Conservation (phyloP, 169 alveolate species). For the Theileria parva region DNA sequence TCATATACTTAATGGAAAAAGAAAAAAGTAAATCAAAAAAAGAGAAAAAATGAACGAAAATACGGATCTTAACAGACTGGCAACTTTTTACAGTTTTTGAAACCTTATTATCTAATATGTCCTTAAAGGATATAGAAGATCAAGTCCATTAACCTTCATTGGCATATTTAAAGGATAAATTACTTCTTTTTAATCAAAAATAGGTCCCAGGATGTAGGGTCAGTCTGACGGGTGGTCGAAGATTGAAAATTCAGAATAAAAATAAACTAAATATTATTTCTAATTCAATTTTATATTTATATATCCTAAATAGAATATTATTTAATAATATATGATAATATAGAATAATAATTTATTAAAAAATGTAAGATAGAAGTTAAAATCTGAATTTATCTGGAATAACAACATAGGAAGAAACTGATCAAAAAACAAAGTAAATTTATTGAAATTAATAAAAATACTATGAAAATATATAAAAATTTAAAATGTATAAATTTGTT, state of each 20-base stretch:
- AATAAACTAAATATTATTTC: neutral
- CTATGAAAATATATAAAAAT: neutral
- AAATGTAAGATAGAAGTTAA: neutral
- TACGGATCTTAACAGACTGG: constrained; percentile 84
- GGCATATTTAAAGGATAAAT: constrained; percentile 82
- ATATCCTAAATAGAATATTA: neutral
- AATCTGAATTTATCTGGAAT: too few relatives aligned
- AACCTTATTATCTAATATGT: constrained; percentile 14
- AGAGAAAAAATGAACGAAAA: constrained; percentile 12
- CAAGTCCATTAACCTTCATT: constrained; percentile 90
- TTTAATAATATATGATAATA: too few relatives aligned
- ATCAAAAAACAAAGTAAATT: too few relatives aligned
- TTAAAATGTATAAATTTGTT: neutral
- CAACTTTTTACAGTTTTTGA: constrained; percentile 31
- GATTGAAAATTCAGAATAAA: neutral
- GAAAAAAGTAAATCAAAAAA: constrained; percentile 32
- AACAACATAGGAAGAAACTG: too few relatives aligned
- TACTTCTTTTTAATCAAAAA: constrained; percentile 75
- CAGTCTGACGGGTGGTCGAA: neutral
- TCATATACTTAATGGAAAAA: constrained; percentile 23
- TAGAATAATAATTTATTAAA: neutral
- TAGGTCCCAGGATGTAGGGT: constrained; percentile 71
- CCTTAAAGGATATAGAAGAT: constrained; percentile 76
- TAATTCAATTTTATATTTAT: neutral
- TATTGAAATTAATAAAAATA: neutral